phyloP scores from a whole-genome alignment of 2,329 filamentous ascomycete genomes.

The Zelopaecilomyces penicillatus region DNA sequence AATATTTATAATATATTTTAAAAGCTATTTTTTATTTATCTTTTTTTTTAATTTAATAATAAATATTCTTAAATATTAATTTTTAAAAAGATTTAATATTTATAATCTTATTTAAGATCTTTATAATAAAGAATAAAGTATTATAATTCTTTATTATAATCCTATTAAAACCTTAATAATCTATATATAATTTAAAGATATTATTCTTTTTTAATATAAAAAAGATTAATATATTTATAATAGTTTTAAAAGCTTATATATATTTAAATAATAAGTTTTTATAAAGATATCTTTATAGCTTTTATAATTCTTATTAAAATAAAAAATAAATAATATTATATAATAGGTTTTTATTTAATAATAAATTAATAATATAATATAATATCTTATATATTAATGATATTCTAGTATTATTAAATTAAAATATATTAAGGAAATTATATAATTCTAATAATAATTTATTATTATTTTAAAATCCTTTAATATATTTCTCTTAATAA shows the following conservation, averaged over 20 bases:
- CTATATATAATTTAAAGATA: conserved; percentile 1
- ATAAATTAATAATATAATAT: conserved; percentile 7
- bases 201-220: conserved; percentile 10
- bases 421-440: too few species aligned
- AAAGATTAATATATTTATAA: conserved; percentile 1
- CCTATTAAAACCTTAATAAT: too few species aligned
- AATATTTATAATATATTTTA: too few species aligned
- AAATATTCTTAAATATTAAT: too few species aligned
- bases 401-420: too few species aligned
- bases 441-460: background rate
- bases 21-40: too few species aligned
- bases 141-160: conserved; percentile 8
- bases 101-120: conserved; percentile 4
- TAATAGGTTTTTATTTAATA: background rate
- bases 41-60: too few species aligned
- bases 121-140: conserved; percentile 5
- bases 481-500: background rate
- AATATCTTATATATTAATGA: too few species aligned
- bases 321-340: conserved; percentile 6
- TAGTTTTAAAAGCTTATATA: conserved; percentile 4
- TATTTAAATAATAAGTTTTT: conserved; percentile 5
- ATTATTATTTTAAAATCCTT: conserved; percentile 4
- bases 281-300: conserved; percentile 7
- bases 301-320: conserved; percentile 2
- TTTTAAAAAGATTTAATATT: conserved; percentile 2